These are phyloP conservation scores for Sporothrix curviconia DNA, from an alignment of 2,329 filamentous ascomycete genomes.

Conservation along the genomic window DNA sequence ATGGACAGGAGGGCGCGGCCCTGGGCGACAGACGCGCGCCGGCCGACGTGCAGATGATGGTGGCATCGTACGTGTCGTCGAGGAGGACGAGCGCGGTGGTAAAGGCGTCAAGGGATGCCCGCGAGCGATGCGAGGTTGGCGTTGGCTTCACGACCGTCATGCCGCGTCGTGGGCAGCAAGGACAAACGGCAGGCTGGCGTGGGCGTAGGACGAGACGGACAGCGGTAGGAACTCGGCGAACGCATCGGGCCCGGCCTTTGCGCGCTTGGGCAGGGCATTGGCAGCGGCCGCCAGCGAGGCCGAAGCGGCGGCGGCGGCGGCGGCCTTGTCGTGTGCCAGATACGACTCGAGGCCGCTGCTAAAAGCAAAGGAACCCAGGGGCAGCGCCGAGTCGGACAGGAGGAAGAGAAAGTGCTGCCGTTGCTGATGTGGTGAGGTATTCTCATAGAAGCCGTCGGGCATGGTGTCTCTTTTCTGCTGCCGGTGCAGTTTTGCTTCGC, in stretches of 20 bases:
- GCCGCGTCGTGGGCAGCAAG: constrained; percentile 54
- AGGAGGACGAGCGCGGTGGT: constrained; percentile 41
- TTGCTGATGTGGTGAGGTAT: constrained; percentile 19
- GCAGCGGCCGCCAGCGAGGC: constrained; percentile 11
- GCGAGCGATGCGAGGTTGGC: no score
- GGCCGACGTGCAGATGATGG: constrained; percentile 70
- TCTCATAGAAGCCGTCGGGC: not conserved
- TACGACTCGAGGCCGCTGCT: constrained; percentile 77
- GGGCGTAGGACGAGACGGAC: constrained; percentile 64
- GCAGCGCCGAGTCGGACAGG: constrained; percentile 73
- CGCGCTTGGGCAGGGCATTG: constrained; percentile 1
- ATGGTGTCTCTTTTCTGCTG: not conserved
- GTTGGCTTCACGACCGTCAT: not conserved
- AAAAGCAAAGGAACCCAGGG: constrained; percentile 81
- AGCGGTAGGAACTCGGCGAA: constrained; percentile 62
- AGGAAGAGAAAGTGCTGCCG: constrained; percentile 63
- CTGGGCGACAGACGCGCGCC: constrained; percentile 68
- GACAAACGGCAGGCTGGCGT: constrained; percentile 67
- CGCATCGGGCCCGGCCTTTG: constrained; percentile 30
- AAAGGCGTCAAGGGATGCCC: not conserved
- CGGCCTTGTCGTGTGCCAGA: constrained; percentile 53
- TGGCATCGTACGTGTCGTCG: constrained; percentile 72
- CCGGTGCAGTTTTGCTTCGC: constrained; percentile 35
- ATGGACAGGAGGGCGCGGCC: constrained; percentile 67
- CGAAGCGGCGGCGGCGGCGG: constrained; percentile 9